These are phyloP conservation scores for Sphagnum contortum DNA, from an alignment of 225 moss, liverwort and hornwort genomes.

Conservation along the genomic window DNA sequence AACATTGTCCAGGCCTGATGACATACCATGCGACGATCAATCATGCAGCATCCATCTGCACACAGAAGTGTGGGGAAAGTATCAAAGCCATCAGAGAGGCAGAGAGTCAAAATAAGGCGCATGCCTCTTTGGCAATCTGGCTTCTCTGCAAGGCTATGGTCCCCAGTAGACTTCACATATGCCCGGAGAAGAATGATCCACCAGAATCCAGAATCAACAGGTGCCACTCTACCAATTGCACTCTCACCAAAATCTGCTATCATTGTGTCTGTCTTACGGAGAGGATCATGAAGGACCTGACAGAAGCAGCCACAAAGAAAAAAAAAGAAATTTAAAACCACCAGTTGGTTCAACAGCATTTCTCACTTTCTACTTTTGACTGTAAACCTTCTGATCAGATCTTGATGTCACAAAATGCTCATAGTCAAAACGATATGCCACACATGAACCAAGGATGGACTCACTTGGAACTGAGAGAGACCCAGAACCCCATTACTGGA, in stretches of 20 bases:
- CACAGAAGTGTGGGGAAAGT: slow-evolving; percentile 48
- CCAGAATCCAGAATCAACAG: slow-evolving; percentile 50
- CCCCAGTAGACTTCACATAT: slow-evolving; percentile 40
- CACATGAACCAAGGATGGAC: no score
- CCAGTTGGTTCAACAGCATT: no score
- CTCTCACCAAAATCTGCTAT: slow-evolving; percentile 48
- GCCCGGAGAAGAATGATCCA: slow-evolving; percentile 49
- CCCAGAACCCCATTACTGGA: no score
- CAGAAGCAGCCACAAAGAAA: no score
- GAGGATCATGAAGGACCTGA: slow-evolving; percentile 27
- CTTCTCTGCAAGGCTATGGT: slow-evolving; percentile 31
- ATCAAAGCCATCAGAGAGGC: slow-evolving; percentile 44
- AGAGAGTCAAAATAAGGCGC: slow-evolving; percentile 32
- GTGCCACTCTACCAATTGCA: slow-evolving; percentile 45
- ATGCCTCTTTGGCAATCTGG: slow-evolving; percentile 41
- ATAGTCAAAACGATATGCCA: no score
- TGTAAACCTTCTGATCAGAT: no score
- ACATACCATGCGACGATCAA: slow-evolving; percentile 42
- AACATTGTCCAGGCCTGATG: background rate
- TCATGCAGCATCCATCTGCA: slow-evolving; percentile 47
- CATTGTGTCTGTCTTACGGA: slow-evolving; percentile 47
- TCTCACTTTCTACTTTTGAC: no score
- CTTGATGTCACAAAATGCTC: no score
- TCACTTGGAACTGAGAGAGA: no score
- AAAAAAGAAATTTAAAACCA: no score